Evolutionary conservation across 352 stramenopile species (phyloP).

Genomic region (Globisporangium nagaii): DNA sequence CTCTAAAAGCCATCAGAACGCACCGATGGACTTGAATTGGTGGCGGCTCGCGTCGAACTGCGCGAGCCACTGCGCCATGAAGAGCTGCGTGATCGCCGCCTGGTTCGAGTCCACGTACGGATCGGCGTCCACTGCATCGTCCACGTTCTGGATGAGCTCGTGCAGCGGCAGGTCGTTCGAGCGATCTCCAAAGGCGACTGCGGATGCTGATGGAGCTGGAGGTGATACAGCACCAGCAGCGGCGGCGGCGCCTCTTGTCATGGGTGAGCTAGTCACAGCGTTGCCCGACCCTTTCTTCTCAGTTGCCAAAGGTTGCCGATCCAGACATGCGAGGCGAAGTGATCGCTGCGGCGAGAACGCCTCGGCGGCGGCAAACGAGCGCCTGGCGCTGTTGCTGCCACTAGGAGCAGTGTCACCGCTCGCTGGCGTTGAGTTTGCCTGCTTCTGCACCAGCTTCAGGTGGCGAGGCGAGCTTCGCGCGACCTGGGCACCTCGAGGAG

Average conservation of each 20-base stretch:
- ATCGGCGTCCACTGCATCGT: conserved; percentile 44
- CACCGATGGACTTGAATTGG: conserved; percentile 66
- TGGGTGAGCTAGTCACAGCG: too few relatives aligned
- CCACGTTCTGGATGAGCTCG: conserved; percentile 44
- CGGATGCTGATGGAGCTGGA: too few relatives aligned
- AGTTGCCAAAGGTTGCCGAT: background rate
- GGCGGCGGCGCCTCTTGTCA: too few relatives aligned
- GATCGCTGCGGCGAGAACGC: conserved; percentile 41
- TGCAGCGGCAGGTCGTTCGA: conserved; percentile 28
- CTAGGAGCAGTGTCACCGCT: background rate
- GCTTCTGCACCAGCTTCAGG: background rate
- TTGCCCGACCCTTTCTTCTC: too few relatives aligned
- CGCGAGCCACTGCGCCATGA: conserved; percentile 57
- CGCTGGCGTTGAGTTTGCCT: background rate
- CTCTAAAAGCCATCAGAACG: background rate
- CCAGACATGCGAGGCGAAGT: conserved; percentile 19
- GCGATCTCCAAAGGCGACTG: too few relatives aligned
- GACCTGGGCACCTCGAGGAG: background rate
- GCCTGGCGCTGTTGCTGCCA: background rate
- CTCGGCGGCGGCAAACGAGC: conserved; percentile 9
- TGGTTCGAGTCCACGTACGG: conserved; percentile 51
- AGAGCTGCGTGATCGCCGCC: conserved; percentile 42
- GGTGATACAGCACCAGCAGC: too few relatives aligned
- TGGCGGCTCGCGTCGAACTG: conserved; percentile 44
- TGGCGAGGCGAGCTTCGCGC: conserved; percentile 3